phyloP scores from a whole-genome alignment of 2,329 filamentous ascomycete species.

The Exophiala dermatitidis region DNA sequence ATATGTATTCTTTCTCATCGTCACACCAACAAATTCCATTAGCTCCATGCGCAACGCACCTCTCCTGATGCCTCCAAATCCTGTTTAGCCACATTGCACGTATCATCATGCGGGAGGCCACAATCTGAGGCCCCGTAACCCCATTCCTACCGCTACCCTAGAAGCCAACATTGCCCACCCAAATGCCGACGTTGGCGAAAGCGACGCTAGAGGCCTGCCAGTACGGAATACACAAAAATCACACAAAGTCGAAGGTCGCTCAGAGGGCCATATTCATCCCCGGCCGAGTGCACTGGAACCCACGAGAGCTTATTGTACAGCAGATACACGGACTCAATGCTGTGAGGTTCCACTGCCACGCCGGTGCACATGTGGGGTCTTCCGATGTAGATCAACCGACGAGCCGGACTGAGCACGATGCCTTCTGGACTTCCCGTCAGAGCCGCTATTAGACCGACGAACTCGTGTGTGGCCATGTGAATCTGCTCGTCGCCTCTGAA shows the following conservation, averaged over 20 bases:
- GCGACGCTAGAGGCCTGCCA: neutral
- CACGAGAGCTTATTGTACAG: too few species aligned
- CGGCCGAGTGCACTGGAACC: too few species aligned
- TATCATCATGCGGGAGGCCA: conserved; percentile 19
- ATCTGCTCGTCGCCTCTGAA: conserved; percentile 42
- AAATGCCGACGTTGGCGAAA: conserved; percentile 4
- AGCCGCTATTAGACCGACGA: conserved; percentile 23
- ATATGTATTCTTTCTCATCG: neutral
- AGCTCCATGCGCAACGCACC: neutral
- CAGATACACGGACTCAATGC: conserved; percentile 1
- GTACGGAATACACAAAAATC: conserved; percentile 17
- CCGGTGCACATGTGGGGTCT: conserved; percentile 13
- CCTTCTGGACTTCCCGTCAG: conserved; percentile 15
- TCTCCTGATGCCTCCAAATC: neutral
- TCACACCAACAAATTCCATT: neutral
- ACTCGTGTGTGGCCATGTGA: conserved; percentile 28
- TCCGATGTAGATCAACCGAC: conserved; percentile 17
- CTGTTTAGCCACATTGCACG: conserved; percentile 11
- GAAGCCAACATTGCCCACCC: conserved; percentile 15
- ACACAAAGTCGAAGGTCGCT: conserved; percentile 15
- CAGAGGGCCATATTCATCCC: too few species aligned
- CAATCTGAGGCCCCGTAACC: conserved; percentile 8
- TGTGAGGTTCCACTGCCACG: conserved; percentile 10
- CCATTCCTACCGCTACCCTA: conserved; percentile 15
- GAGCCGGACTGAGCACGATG: conserved; percentile 19